phyloP scores from a whole-genome alignment of 257 asterid genomes.

The Coffea canephora region DNA sequence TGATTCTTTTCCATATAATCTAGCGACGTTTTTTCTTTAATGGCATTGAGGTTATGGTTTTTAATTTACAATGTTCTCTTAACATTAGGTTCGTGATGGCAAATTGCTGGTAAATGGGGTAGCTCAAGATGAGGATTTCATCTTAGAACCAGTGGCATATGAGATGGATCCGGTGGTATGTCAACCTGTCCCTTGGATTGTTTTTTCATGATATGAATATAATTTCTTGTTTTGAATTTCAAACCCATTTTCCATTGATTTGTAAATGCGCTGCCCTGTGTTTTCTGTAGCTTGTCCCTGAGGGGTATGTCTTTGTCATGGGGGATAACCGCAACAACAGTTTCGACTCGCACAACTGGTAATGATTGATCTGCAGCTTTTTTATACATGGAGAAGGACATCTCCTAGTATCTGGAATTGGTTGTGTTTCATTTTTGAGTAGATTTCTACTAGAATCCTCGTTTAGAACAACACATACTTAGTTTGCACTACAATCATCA shows the following conservation, averaged over 20 bases:
- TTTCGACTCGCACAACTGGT: constrained; percentile 93
- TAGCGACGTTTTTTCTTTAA: neutral
- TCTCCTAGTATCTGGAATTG: neutral
- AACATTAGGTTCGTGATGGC: constrained; percentile 70
- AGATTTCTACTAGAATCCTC: neutral
- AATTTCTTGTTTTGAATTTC: neutral
- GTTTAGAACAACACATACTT: neutral
- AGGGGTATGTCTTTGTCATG: constrained; percentile 84
- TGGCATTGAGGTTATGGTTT: neutral
- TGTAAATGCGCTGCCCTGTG: constrained; percentile 7
- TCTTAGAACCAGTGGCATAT: constrained; percentile 83
- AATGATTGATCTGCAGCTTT: constrained; percentile 10
- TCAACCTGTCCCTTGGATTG: neutral
- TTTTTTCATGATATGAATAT: neutral
- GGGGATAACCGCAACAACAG: constrained; percentile 98
- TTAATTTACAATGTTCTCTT: neutral
- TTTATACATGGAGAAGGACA: neutral
- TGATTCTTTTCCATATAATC: neutral
- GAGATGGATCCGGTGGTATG: constrained; percentile 82
- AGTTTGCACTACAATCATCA: neutral
- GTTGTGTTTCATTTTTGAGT: neutral
- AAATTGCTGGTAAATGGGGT: constrained; percentile 70
- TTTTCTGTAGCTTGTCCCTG: constrained; percentile 70
- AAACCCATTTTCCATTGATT: neutral
- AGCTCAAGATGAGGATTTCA: constrained; percentile 76